Base-by-base conservation (phyloP, 2,329 filamentous ascomycete species). In the Beauveria bassiana region DNA sequence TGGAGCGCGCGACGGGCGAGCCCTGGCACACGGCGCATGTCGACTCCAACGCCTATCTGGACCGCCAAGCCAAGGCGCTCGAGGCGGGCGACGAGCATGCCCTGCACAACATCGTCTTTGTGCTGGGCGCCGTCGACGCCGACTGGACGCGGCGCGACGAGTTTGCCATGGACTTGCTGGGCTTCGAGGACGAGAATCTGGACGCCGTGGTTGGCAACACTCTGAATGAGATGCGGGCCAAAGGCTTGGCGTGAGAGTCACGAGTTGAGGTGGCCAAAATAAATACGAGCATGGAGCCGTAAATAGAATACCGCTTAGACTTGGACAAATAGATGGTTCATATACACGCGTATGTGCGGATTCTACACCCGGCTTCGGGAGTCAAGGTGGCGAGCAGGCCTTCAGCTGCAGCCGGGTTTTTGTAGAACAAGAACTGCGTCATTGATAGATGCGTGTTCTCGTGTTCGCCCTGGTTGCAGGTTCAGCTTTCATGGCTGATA, bases 1-100 rank as follows among this genome's bases (percentile, higher is more conserved):
- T 84, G 3, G 82, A 87, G 71, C 77, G 79, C 51, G 73, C 74
- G 1, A 81, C 79, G 0, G 78, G 77, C 0, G 64, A 66, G 18
- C 77, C 79, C 61, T 74, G 74, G 73, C 68, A 66, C 12, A 66
- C 65, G 12, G 61, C 70, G 34, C 63, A 70, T 26, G 59, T 73
- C 1, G 72, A 79, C 49, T 75, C 75, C 0, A 73, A 76, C 10
- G 66, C 67, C 0, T 81, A 75, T 49, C 71, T 82, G 12, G 66
- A 68, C 28, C 67, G 73, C 47, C 67, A 76, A 54, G 76, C 75
- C 67, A 64, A 63, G 7, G 69, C 69, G 61, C 73, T 72, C n/a
- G 72, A 78, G 16, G 69, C 66, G 0, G 78, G 73, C 0, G 70
- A 79, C 38, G 64, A 63, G 18, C 69, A 69, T 1, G 75, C 77